These are phyloP conservation scores for Lepidopterella palustris DNA, from an alignment of 495 filamentous ascomycete species.

Conservation along the genomic window DNA sequence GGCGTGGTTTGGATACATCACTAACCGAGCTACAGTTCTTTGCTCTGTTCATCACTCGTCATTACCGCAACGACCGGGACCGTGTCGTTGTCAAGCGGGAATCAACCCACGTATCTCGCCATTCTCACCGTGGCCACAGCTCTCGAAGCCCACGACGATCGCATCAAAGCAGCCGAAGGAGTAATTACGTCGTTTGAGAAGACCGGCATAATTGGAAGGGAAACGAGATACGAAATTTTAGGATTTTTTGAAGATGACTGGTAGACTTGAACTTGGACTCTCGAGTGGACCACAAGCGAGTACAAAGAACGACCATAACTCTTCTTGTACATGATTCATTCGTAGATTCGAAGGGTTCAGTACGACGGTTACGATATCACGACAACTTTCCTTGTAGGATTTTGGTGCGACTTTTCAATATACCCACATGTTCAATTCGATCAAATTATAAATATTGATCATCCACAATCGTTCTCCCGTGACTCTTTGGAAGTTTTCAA, in stretches of 20 bases:
- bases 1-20: neutral
- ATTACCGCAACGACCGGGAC: slow-evolving; percentile 33
- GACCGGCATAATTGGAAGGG: neutral
- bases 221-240: neutral
- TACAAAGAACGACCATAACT: neutral
- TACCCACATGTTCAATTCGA: neutral
- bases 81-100: slow-evolving; percentile 35
- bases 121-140: slow-evolving; percentile 25
- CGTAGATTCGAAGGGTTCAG: neutral
- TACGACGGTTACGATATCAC: neutral
- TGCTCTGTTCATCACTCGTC: slow-evolving; percentile 36
- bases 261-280: neutral
- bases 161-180: slow-evolving; percentile 29
- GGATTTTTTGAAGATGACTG: neutral
- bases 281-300: neutral
- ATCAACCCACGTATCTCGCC: slow-evolving; percentile 26
- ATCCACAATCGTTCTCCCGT: neutral
- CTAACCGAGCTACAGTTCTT: slow-evolving; percentile 30
- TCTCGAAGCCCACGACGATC: slow-evolving; percentile 32
- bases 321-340: neutral
- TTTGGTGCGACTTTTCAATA: neutral
- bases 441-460: neutral
- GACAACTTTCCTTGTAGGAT: neutral
- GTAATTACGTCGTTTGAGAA: slow-evolving; percentile 21
- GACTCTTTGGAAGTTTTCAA: neutral